Evolutionary conservation across 2,329 filamentous ascomycete genomes (phyloP).

Genomic region (Biscogniauxia sp.): DNA sequence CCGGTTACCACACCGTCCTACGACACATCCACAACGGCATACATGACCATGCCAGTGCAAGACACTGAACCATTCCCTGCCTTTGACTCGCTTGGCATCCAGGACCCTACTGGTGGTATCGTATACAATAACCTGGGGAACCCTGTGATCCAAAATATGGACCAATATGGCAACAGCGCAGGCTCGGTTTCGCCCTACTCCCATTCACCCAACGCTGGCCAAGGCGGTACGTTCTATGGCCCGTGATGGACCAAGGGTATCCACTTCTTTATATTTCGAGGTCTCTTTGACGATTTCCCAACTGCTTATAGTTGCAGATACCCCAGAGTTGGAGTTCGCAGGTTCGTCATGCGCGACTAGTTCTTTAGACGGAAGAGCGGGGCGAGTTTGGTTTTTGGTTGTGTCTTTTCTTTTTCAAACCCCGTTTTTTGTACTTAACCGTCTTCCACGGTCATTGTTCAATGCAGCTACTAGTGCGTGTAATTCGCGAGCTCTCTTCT

Average conservation of each 20-base stretch:
- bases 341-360: background rate
- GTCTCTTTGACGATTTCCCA: constrained; percentile 12
- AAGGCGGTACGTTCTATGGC: constrained; percentile 35
- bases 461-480: background rate
- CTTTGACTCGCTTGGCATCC: constrained; percentile 39
- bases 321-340: constrained; percentile 14
- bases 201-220: constrained; percentile 40
- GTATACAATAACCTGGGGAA: constrained; percentile 34
- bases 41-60: constrained; percentile 29
- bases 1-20: constrained; percentile 31
- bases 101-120: constrained; percentile 30
- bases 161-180: constrained; percentile 37
- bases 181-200: constrained; percentile 44
- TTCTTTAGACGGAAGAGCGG: background rate
- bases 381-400: background rate
- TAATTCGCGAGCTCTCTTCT: background rate
- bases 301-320: constrained; percentile 17
- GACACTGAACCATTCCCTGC: constrained; percentile 37
- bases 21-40: constrained; percentile 27
- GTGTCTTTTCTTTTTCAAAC: background rate
- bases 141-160: constrained; percentile 28
- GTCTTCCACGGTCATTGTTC: background rate
- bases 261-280: constrained; percentile 11
- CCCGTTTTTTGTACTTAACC: background rate
- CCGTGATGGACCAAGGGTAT: constrained; percentile 12